These are phyloP conservation scores for Candida gigantensis DNA, from an alignment of 1,139 yeast genomes.

Conservation along the genomic window DNA sequence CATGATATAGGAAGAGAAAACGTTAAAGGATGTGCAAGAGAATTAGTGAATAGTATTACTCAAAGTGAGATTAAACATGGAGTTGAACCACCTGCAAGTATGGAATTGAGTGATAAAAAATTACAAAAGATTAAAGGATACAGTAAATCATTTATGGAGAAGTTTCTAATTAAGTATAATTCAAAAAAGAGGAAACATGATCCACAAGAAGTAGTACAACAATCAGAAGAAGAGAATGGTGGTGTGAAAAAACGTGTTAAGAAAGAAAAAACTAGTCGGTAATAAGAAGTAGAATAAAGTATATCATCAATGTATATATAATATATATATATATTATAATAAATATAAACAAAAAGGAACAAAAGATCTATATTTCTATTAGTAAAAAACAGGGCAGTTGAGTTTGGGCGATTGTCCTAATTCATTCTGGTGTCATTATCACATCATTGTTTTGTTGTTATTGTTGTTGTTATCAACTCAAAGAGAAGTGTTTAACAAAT, in stretches of 20 bases:
- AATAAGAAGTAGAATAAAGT: too few relatives aligned
- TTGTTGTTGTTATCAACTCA: not conserved
- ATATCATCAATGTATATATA: not conserved
- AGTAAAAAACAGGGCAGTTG: too few relatives aligned
- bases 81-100: conserved; percentile 46
- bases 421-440: too few relatives aligned
- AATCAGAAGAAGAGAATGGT: conserved; percentile 9
- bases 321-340: not conserved
- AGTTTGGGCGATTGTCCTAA: too few relatives aligned
- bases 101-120: conserved; percentile 61
- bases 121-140: conserved; percentile 68
- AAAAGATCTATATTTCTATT: not conserved
- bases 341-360: not conserved
- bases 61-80: conserved; percentile 63
- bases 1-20: conserved; percentile 69
- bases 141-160: conserved; percentile 69
- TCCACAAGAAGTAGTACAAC: conserved; percentile 1
- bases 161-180: conserved; percentile 58
- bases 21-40: conserved; percentile 77
- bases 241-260: too few relatives aligned
- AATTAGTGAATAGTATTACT: conserved; percentile 63
- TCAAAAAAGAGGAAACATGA: conserved; percentile 18
- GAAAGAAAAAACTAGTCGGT: too few relatives aligned
- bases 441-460: not conserved
- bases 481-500: conserved; percentile 23